Conservation (phyloP, 192 early-diverging fungal species). For the Coemansia furcata region DNA sequence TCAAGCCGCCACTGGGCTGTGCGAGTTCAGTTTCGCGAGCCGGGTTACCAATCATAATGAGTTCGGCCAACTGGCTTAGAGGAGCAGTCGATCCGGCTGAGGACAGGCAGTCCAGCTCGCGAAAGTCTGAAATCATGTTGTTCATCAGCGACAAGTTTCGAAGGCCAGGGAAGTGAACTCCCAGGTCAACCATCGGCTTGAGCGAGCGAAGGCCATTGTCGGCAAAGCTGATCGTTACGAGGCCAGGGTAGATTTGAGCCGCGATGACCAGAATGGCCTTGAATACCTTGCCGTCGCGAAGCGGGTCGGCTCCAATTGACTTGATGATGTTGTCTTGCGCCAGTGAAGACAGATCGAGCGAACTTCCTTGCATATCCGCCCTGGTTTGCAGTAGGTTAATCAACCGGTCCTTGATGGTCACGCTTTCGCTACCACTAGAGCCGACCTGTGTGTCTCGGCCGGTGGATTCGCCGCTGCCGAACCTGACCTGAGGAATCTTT, state of each 20-base stretch:
- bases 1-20: slow-evolving; percentile 24
- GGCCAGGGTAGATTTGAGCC: slow-evolving; percentile 32
- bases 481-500: slow-evolving; percentile 38
- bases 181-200: slow-evolving; percentile 36
- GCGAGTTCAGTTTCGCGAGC: slow-evolving; percentile 24
- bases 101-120: slow-evolving; percentile 42
- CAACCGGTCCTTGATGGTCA: slow-evolving; percentile 31
- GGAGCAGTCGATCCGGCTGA: slow-evolving; percentile 41
- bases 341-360: slow-evolving; percentile 43
- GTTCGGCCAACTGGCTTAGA: slow-evolving; percentile 25
- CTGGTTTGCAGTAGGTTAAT: slow-evolving; percentile 43
- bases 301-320: slow-evolving; percentile 35
- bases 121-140: slow-evolving; percentile 36
- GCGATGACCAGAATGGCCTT: slow-evolving; percentile 45
- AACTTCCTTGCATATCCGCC: slow-evolving; percentile 34
- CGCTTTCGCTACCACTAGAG: slow-evolving; percentile 21
- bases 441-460: slow-evolving; percentile 11
- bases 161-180: slow-evolving; percentile 34
- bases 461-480: slow-evolving; percentile 22
- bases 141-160: slow-evolving; percentile 46
- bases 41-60: slow-evolving; percentile 42
- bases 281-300: slow-evolving; percentile 43
- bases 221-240: slow-evolving; percentile 38
- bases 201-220: slow-evolving; percentile 42
- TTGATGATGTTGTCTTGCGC: slow-evolving; percentile 35